These are phyloP conservation scores for Aspergillus floridensis DNA, from an alignment of 2,329 filamentous ascomycete genomes.

Conservation along the genomic window DNA sequence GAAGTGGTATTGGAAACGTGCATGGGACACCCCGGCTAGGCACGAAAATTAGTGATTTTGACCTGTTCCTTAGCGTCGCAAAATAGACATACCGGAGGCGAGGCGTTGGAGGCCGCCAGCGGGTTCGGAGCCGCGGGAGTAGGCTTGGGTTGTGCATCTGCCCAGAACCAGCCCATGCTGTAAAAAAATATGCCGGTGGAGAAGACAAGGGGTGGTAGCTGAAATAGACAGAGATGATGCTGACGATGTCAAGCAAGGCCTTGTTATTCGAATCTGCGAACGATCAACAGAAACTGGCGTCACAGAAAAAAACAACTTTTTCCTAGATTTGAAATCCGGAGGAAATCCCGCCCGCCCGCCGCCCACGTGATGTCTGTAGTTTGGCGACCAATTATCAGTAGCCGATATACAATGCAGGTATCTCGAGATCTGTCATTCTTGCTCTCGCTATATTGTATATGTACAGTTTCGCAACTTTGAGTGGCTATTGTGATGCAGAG, in stretches of 20 bases:
- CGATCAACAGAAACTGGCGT: background rate
- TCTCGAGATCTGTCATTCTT: background rate
- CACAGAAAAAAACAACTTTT: background rate
- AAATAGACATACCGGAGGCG: conserved; percentile 53
- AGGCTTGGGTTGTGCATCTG: conserved; percentile 49
- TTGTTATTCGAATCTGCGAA: background rate
- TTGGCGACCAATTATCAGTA: background rate
- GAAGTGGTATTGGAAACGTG: conserved; percentile 50
- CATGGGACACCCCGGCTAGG: conserved; percentile 68
- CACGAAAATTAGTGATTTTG: conserved; percentile 20
- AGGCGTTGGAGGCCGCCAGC: conserved; percentile 46
- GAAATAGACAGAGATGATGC: conserved; percentile 11
- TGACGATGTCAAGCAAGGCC: background rate
- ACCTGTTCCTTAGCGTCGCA: background rate
- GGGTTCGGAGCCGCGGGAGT: conserved; percentile 48
- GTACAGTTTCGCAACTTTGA: background rate
- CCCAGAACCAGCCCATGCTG: conserved; percentile 70
- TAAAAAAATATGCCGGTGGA: background rate
- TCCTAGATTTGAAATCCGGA: conserved; percentile 4
- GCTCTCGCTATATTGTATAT: background rate
- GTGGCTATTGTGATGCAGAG: background rate
- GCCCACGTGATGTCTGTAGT: conserved; percentile 3
- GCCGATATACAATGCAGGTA: conserved; percentile 3
- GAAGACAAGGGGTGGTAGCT: conserved; percentile 11
- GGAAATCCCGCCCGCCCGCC: conserved; percentile 5